Evolutionary conservation across 1,139 yeast genomes (phyloP).

Genomic region (Kazachstania sp.): DNA sequence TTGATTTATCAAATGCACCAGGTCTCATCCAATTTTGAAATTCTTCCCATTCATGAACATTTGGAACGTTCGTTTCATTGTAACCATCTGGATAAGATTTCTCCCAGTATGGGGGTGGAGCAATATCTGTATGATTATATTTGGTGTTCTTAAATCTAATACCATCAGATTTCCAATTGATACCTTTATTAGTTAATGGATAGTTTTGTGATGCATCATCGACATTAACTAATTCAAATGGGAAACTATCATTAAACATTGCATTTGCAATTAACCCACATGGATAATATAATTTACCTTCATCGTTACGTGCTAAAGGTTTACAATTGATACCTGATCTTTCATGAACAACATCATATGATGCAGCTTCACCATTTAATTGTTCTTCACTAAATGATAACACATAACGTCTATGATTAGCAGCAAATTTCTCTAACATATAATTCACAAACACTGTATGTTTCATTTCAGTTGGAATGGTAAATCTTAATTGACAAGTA

Average conservation of each 20-base stretch:
- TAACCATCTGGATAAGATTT: conserved; percentile 62
- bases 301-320: conserved; percentile 45
- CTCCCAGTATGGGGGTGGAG: conserved; percentile 75
- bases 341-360: conserved; percentile 44
- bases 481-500: conserved; percentile 72
- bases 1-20: conserved; percentile 63
- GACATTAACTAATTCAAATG: conserved; percentile 25
- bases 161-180: conserved; percentile 61
- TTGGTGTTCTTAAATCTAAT: conserved; percentile 50
- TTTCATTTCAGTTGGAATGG: conserved; percentile 63
- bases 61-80: conserved; percentile 54
- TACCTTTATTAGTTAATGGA: conserved; percentile 45
- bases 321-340: conserved; percentile 63
- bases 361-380: conserved; percentile 49
- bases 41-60: conserved; percentile 47
- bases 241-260: conserved; percentile 62
- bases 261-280: conserved; percentile 78
- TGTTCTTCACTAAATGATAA: conserved; percentile 88
- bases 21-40: conserved; percentile 82
- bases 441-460: conserved; percentile 76
- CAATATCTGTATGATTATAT: conserved; percentile 50
- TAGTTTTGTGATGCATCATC: conserved; percentile 39
- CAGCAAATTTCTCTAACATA: conserved; percentile 73
- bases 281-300: conserved; percentile 54
- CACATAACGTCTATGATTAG: conserved; percentile 90